Percentiles rank a stretch among this genome's conserved stretches.
These are phyloP conservation scores for Cystoderma amianthinum DNA, from an alignment of 768 basidiomycete species.

Conservation along the genomic window DNA sequence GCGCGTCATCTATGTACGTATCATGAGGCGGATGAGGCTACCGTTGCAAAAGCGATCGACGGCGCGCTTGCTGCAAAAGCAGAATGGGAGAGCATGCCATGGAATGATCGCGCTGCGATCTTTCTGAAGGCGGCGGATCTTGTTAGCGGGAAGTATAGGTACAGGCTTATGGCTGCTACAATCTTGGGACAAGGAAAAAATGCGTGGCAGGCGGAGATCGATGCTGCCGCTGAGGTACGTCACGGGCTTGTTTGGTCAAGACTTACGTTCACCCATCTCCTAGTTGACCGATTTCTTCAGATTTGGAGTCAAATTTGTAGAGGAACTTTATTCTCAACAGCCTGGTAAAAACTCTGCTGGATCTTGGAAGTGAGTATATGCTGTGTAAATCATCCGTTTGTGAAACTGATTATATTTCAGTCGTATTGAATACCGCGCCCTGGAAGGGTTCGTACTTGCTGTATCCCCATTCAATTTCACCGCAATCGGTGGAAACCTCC, in stretches of 20 bases:
- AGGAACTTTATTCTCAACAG: constrained; percentile 89
- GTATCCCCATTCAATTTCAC: constrained; percentile 99
- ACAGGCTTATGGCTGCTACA: constrained; percentile 91
- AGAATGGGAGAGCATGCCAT: constrained; percentile 91
- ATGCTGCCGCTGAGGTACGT: constrained; percentile 92
- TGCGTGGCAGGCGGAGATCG: constrained; percentile 99
- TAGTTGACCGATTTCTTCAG: constrained; percentile 90
- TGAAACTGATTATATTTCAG: constrained; percentile 27
- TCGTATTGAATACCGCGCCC: constrained; percentile 90
- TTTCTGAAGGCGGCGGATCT: constrained; percentile 98
- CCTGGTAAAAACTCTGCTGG: constrained; percentile 82
- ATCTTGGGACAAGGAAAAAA: constrained; percentile 99
- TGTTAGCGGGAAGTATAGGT: constrained; percentile 91
- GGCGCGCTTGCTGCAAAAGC: constrained; percentile 82
- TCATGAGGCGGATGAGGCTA: constrained; percentile 79
- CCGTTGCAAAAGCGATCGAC: constrained; percentile 74
- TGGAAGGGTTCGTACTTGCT: constrained; percentile 98
- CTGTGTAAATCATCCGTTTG: neutral
- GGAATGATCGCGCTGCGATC: constrained; percentile 96
- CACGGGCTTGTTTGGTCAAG: neutral
- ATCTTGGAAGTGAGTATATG: constrained; percentile 81
- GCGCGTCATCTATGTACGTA: constrained; percentile 75
- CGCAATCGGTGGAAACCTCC: constrained; percentile 95
- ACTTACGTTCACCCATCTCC: constrained; percentile 5
- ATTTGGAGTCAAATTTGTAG: constrained; percentile 95